Evolutionary conservation across 306 rosid species (phyloP).

Genomic region (Herpetospermum pedunculosum): DNA sequence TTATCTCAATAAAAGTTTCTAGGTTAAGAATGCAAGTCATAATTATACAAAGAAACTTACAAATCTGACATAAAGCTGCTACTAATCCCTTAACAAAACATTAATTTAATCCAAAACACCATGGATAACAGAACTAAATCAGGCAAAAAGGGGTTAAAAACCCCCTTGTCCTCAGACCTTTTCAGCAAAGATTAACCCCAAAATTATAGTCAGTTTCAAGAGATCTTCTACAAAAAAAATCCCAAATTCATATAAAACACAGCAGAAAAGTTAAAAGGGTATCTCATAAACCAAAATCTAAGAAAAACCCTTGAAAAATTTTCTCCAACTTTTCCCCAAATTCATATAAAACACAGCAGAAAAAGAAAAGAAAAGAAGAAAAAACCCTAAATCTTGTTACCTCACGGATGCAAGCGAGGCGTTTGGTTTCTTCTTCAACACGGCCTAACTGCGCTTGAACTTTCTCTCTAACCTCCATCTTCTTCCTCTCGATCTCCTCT

Average conservation of each 20-base stretch:
- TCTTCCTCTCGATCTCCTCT: conserved; percentile 93
- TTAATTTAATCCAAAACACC: not conserved
- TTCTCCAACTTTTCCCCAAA: too few relatives aligned
- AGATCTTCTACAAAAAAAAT: conserved; percentile 1
- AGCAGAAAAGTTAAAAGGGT: not conserved
- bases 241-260: not conserved
- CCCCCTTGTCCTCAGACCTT: not conserved
- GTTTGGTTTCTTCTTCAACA: conserved; percentile 93
- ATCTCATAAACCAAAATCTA: not conserved
- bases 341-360: too few relatives aligned
- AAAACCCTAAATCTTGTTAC: conserved; percentile 24
- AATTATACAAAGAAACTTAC: not conserved
- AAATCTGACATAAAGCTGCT: conserved; percentile 11
- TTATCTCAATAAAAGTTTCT: not conserved
- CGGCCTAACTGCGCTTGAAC: conserved; percentile 88
- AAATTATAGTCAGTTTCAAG: not conserved
- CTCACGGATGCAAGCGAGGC: conserved; percentile 87
- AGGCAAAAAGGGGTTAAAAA: not conserved
- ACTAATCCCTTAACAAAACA: not conserved
- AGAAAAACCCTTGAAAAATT: not conserved
- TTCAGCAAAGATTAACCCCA: not conserved
- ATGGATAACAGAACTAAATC: not conserved
- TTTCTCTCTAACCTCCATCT: conserved; percentile 84
- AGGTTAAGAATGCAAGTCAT: not conserved
- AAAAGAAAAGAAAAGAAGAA: not conserved